These are phyloP conservation scores for Cerrena zonata DNA, from an alignment of 1,284 basidiomycete genomes.

Conservation along the genomic window DNA sequence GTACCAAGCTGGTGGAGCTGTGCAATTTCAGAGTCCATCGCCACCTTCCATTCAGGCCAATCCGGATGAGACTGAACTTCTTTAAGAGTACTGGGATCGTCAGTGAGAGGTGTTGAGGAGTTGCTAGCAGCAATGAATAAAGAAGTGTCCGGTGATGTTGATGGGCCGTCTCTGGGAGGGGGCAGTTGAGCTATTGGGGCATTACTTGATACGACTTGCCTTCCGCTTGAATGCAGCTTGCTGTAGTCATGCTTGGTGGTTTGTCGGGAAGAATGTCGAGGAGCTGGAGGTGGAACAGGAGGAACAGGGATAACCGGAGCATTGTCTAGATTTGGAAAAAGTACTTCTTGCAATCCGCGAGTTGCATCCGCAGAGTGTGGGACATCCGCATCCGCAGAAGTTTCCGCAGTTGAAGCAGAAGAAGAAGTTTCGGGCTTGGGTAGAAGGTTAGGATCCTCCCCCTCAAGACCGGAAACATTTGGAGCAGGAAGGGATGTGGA, in stretches of 20 bases:
- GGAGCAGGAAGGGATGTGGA: neutral
- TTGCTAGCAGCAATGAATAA: slow-evolving; percentile 3
- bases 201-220: neutral
- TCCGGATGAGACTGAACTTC: slow-evolving; percentile 21
- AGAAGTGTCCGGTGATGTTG: neutral
- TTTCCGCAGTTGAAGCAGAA: no score
- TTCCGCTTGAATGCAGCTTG: neutral
- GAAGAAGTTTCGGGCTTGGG: neutral
- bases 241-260: neutral
- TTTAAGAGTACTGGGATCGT: slow-evolving; percentile 13
- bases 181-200: neutral
- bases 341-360: neutral
- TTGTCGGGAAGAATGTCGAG: neutral
- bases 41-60: slow-evolving; percentile 25
- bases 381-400: no score
- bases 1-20: slow-evolving; percentile 21
- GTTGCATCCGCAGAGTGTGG: neutral
- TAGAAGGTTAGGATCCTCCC: neutral
- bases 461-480: neutral
- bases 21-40: slow-evolving; percentile 28
- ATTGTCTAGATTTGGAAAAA: no score
- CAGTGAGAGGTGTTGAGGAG: slow-evolving; percentile 6
- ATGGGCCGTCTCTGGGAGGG: neutral
- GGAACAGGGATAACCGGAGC: no score
- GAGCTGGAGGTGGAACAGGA: neutral